Evolutionary conservation across 2,329 filamentous ascomycete genomes (phyloP), one percentile per base, ranked within the genome.

Genomic region (Neonectria neomacrospora): DNA sequence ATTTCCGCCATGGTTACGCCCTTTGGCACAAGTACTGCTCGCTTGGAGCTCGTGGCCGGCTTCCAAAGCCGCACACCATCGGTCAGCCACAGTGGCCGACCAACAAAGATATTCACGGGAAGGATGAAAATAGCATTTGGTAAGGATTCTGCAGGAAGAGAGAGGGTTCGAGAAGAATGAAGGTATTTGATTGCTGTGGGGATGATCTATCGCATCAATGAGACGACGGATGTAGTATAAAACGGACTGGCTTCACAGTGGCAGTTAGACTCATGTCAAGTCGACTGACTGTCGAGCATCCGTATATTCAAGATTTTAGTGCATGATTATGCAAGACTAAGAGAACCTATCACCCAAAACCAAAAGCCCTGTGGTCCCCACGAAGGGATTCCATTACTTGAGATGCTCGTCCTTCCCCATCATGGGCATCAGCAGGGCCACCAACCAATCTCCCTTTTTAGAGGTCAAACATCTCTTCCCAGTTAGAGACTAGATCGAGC

Each of bases 381-480:
- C 6, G 16, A 34, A 22, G 30, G 22, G 32, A 22, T 28, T 16
- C 60, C 42, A 37, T 54, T 18, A 26, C 28, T 63, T 58, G 44
- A 54, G 41, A 58, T 58, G 60, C 37, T 44, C 42, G 22, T 61
- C 50, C 50, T 22, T 32, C 16, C 18, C 47, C 48, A n/a, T 54
- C 22, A 18, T 20, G 37, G 26, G 10, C 59, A 58, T 54, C 48
- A 52, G 54, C 54, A 62, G 54, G 48, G 47, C 41, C 42, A 54
- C 22, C 22, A 47, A 18, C 28, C 54, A 58, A 58, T 44, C 28
- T 47, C 30, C 48, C 32, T 47, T 57, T 28, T 50, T 12, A 37
- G 23, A 37, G 34, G 48, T 58, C 42, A 41, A 42, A 26, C 50
- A 37, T 57, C n/a, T 54, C 54, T 48, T 42, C 50, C 42, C 34